phyloP scores from a whole-genome alignment of 2,329 filamentous ascomycete genomes.

The Diaporthe velutina region DNA sequence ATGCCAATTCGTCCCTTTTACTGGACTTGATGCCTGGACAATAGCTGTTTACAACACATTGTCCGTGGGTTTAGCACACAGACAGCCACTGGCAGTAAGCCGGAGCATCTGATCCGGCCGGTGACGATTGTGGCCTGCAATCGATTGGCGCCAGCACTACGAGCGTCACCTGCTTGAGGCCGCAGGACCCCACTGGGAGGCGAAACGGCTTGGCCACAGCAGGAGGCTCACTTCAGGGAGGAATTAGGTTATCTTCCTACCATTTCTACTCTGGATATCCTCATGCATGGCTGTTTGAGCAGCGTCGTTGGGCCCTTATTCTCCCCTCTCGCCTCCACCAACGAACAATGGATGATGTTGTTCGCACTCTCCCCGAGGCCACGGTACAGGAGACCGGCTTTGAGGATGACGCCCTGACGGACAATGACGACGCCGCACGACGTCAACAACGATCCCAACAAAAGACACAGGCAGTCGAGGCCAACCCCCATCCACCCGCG shows the following conservation, averaged over 20 bases:
- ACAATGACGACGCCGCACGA: constrained; percentile 18
- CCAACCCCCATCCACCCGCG: background rate
- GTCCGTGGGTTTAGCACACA: background rate
- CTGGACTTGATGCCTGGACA: background rate
- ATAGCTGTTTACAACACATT: background rate
- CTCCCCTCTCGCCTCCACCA: background rate
- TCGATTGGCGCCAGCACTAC: background rate
- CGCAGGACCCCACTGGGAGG: background rate
- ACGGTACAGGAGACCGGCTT: constrained; percentile 43
- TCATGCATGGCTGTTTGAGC: background rate
- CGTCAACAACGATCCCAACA: background rate
- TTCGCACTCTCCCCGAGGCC: constrained; percentile 32
- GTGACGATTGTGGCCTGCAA: background rate
- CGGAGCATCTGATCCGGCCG: constrained; percentile 29
- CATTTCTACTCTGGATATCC: background rate
- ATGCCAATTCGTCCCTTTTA: background rate
- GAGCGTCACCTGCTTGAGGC: background rate
- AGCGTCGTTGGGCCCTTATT: background rate
- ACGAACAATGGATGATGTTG: constrained; percentile 26
- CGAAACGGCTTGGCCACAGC: background rate
- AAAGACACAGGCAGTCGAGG: background rate
- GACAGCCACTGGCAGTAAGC: background rate
- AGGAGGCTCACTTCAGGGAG: background rate
- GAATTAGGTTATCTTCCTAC: background rate
- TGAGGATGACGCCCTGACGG: constrained; percentile 35